Evolutionary conservation across 2,329 filamentous ascomycete species (phyloP).

Genomic region (Penicillium sp.): DNA sequence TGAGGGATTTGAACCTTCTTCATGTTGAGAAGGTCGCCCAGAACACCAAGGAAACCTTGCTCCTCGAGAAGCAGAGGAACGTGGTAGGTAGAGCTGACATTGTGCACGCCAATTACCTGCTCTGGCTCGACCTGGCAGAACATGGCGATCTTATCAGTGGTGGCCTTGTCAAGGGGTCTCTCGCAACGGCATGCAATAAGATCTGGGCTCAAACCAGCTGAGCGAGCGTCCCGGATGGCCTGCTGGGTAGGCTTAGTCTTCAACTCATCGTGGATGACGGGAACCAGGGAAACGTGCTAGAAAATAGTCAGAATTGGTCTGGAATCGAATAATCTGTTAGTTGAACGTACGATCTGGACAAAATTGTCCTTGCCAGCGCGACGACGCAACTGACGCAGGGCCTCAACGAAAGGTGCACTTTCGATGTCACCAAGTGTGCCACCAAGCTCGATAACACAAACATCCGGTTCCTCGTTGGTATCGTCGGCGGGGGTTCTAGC

Average conservation of each 20-base stretch:
- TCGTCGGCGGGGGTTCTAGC: slow-evolving; percentile 83
- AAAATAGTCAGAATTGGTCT: neutral
- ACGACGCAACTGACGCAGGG: slow-evolving; percentile 72
- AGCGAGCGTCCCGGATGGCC: slow-evolving; percentile 78
- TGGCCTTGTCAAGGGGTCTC: slow-evolving; percentile 66
- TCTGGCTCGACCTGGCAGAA: slow-evolving; percentile 83
- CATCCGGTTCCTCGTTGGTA: slow-evolving; percentile 75
- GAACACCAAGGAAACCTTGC: slow-evolving; percentile 69
- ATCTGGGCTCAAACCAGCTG: slow-evolving; percentile 70
- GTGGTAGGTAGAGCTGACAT: slow-evolving; percentile 88
- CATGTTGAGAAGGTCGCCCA: slow-evolving; percentile 65
- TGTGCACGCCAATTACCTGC: slow-evolving; percentile 81
- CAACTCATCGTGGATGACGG: slow-evolving; percentile 69
- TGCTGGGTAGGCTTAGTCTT: slow-evolving; percentile 97
- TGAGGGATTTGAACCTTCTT: slow-evolving; percentile 44
- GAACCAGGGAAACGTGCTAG: slow-evolving; percentile 69
- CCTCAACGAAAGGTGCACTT: slow-evolving; percentile 82
- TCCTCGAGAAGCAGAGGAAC: slow-evolving; percentile 84
- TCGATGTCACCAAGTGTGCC: slow-evolving; percentile 69
- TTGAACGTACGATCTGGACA: slow-evolving; percentile 60
- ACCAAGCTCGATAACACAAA: slow-evolving; percentile 72
- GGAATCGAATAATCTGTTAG: neutral
- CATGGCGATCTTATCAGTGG: slow-evolving; percentile 80
- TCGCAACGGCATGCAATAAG: slow-evolving; percentile 93
- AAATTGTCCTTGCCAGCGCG: slow-evolving; percentile 75